phyloP scores from a whole-genome alignment of 345 rosid genomes.

The Gossypium arboreum region DNA sequence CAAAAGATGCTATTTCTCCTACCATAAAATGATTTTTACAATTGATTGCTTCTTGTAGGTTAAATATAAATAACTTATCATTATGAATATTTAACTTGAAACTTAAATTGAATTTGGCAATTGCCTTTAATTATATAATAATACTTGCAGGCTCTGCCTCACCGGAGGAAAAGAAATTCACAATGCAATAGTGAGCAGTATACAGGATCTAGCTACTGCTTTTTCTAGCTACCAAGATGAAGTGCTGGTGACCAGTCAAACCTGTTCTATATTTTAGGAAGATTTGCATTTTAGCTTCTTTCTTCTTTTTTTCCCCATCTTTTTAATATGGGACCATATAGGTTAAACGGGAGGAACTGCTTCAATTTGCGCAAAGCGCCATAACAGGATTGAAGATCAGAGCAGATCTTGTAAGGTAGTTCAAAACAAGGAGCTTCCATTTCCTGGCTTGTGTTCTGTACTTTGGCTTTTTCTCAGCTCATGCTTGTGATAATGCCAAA shows the following conservation, averaged over 20 bases:
- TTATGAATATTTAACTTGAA: background rate
- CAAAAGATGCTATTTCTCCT: background rate
- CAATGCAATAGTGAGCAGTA: conserved; percentile 83
- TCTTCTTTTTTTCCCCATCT: conserved; percentile 10
- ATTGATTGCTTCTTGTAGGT: conserved; percentile 7
- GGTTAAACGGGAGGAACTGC: conserved; percentile 97
- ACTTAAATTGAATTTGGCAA: conserved; percentile 6
- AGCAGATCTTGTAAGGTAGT: conserved; percentile 73
- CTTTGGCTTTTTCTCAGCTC: conserved; percentile 15
- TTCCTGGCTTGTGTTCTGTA: background rate
- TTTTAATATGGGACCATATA: conserved; percentile 23
- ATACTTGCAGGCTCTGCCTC: conserved; percentile 62
- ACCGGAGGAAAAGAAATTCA: conserved; percentile 96
- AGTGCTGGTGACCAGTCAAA: conserved; percentile 63
- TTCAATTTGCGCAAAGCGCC: conserved; percentile 88
- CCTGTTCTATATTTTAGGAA: background rate
- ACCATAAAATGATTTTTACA: background rate
- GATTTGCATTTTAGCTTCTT: conserved; percentile 20
- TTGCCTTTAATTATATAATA: background rate
- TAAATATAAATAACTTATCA: background rate
- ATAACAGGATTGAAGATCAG: conserved; percentile 82
- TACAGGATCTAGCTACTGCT: conserved; percentile 85
- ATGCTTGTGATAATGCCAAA: background rate
- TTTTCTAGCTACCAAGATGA: conserved; percentile 83
- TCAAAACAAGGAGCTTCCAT: conserved; percentile 14